Evolutionary conservation across 2,329 filamentous ascomycete species (phyloP), one percentile per base, ranked within the genome.

Genomic region (Tolypocladium album): DNA sequence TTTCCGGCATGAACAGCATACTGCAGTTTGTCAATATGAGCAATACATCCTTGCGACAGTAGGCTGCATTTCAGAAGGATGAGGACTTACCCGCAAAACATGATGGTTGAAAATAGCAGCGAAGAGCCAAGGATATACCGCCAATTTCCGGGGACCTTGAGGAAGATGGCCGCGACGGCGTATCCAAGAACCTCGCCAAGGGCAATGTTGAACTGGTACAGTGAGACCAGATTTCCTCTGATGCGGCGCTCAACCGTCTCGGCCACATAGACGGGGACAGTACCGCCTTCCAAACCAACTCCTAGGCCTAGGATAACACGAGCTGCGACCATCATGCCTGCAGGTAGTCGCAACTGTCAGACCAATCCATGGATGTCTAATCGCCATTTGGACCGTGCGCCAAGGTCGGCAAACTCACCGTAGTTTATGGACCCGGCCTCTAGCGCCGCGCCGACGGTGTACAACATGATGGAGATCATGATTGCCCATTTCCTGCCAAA

Each of bases 201-300:
- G 0, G 88, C 88, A 67, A 90, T 90, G 73, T 88, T 89, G 72
- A 90, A 83, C 68, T 90, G 88, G 70, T 90, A 90, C 0, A 90
- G 76, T 0, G 86, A 89, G 1, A 90, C 88, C 57, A 90, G 73
- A 70, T 90, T 90, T 64, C 88, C 88, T 66, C 88, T 83, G 31
- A 88, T 79, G 61, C 78, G 80, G 39, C 83, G 79, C 66, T 88
- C 85, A 52, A 89, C 87, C 0, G 84, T 87, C 71, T 90, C 88
- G 1, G 88, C 87, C 38, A 90, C 87, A 63, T 90, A 90, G 59
- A 90, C 85, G 0, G 87, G 87, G 5, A 90, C 87, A 0, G 87
- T 90, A 69, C 88, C 88, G 57, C 87, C 87, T 69, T 90, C 88
- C 2, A 90, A 78, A 73, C 88, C 88, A 58, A 90, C 85, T 65